Evolutionary conservation across 371 early-diverging fungal genomes (phyloP), one percentile per base, ranked within the genome.

Genomic region (Rhizopus stolonifer): DNA sequence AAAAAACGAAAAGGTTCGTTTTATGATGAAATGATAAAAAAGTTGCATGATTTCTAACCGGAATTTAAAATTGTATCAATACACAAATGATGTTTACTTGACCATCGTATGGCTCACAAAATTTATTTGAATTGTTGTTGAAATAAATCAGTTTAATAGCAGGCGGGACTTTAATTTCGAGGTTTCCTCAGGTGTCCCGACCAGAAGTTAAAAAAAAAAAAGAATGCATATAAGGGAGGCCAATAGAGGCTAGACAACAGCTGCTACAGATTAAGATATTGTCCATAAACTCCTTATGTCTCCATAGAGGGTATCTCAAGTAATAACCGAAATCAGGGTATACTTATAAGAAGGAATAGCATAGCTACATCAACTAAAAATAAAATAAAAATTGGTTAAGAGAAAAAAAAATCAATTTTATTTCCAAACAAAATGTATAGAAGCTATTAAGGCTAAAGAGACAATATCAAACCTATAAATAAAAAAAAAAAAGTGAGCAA

Each of bases 221-320:
- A 9, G 29, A 29, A 29, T 29, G 29, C 29, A 29, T 29, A 29
- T 29, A 2, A 29, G 2, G 29, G 2, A 46, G 47, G 17, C 47
- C 32, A 46, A 32, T 46, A 46, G 47, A 46, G 47, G 47, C 47
- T 31, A 46, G 47, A 46, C 33, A 46, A 32, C 31, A 46, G 47
- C 47, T 46, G 47, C 47, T 46, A 46, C 31, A 46, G 47, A 32
- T 17, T 46, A 46, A 46, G 33, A 32, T 17, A 46, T 46, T 46
- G 47, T 29, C 15, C 45, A 2, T 45, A 45, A 45, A 25, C 45
- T 45, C 25, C 25, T 25, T 45, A 25, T 45, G 45, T 25, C 25
- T 45, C 8, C 15, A 32, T 32, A 31, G 29, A 46, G 47, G 19
- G 47, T 18, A 46, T 46, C 32, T 32, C 47, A 32, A 46, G 47